These are phyloP conservation scores for Naganishia antarctica DNA, from an alignment of 768 basidiomycete genomes.

Conservation along the genomic window DNA sequence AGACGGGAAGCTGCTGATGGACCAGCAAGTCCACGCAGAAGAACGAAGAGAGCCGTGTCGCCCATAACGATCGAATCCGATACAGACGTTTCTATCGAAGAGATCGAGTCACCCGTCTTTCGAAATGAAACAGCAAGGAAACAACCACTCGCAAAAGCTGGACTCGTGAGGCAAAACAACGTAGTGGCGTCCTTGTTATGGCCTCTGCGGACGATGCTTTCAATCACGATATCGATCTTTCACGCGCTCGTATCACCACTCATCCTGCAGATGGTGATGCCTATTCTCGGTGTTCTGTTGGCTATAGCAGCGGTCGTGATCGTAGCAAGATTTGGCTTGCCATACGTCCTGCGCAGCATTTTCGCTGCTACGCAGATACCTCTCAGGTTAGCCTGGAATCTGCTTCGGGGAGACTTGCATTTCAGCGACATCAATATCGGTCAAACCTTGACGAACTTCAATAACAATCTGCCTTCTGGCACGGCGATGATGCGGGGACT, in stretches of 20 bases:
- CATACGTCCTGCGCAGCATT: neutral
- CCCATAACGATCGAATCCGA: slow-evolving; percentile 15
- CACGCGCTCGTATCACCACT: slow-evolving; percentile 1
- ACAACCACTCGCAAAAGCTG: neutral
- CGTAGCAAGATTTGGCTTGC: neutral
- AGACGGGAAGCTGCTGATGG: neutral
- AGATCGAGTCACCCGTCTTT: slow-evolving; percentile 12
- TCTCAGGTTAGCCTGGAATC: neutral
- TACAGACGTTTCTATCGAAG: slow-evolving; percentile 4
- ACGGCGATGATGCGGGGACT: neutral
- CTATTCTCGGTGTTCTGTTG: neutral
- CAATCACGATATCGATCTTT: slow-evolving; percentile 1
- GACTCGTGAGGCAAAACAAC: neutral
- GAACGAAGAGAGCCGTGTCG: neutral
- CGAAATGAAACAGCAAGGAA: neutral
- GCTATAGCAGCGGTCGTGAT: neutral
- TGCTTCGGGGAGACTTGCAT: neutral
- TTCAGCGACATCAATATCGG: neutral
- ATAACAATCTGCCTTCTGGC: slow-evolving; percentile 10
- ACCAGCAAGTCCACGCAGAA: neutral
- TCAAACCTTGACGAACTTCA: neutral
- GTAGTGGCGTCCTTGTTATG: neutral
- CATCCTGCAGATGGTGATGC: neutral
- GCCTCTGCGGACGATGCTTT: neutral
- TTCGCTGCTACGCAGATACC: neutral